Evolutionary conservation across 768 basidiomycete species (phyloP), one percentile per base, ranked within the genome.

Genomic region (Agaricus sinodeliciosus): DNA sequence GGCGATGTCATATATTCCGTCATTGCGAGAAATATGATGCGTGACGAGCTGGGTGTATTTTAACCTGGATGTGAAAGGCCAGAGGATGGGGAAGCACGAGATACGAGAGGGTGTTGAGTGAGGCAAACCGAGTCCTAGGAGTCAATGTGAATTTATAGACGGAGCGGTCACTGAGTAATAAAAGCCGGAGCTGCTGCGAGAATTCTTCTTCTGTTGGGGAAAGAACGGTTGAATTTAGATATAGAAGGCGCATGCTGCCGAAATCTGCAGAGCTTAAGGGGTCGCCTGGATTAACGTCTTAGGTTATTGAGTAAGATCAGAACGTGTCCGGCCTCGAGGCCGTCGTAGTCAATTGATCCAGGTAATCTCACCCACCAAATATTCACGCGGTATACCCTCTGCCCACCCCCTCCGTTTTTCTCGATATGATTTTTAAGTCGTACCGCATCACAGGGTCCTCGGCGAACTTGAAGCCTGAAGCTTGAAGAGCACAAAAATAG

Each of bases 1-100:
- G 83, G 76, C 40, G 80, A 80, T 42, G 74, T 71, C 0, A 77
- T 75, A 65, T 82, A 83, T 69, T 84, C 83, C 50, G 83, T 82
- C 84, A 87, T 85, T 57, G 55, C 48, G 45, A 57, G 47, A 52
- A 16, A n/a, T 26, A 25, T 37, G 26, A 40, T 12, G n/a, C 18
- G 43, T 11, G 8, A 11, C 3, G 31, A 4, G 31, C 11, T 31
- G 7, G 11, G 31, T 31, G 22, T 22, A 22, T 2, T 22, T 22
- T 3, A 22, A 22, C 2, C 22, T 22, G 22, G 1, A 22, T 22
- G 22, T 22, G 22, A 22, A 22, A 2, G 3, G 22, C 3, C 22
- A 3, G 22, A 22, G 22, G 22, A 3, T 52, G 58, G 49, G 58
- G 52, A 58, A 47, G 57, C 55, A 49, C 40, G 49, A 37, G 58